Evolutionary conservation across 2,329 filamentous ascomycete genomes (phyloP), one percentile per base, ranked within the genome.

Genomic region (Verticillium tricorpus): DNA sequence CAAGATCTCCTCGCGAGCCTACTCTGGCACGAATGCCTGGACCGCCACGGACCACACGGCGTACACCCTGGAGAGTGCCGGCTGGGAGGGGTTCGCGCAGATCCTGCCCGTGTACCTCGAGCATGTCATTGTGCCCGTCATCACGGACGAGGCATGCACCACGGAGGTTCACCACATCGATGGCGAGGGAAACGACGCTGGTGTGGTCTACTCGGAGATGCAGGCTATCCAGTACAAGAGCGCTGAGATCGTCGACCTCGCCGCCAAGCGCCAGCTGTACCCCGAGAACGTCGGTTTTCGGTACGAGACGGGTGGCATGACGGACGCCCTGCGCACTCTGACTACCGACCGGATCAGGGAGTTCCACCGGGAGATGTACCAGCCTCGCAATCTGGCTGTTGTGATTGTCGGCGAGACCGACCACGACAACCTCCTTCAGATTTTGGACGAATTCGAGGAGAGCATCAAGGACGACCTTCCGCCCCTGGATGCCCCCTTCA

Each of bases 151-250:
- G 61, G 92, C 88, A 12, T 97, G 96, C 73, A 89, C 94, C 67
- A 99, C 95, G 2, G 95, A 99, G 75, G 95, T 99, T 1, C 93
- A 97, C 78, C 95, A 99, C 73, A 86, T 99, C 61, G 92, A 99
- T 72, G 94, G 92, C 17, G 87, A 91, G 67, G 95, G 95, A 61
- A 90, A 98, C 66, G 95, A 99, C 82, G 95, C 95, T 52, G 95
- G 93, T 65, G 93, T 97, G 1, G 95, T 99, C 9, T 99, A 99
- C 76, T 97, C 94, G 0, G 95, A 99, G 77, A 99, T 99, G 95
- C 95, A 99, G 76, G 95, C 89, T 28, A 88, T 97, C 2, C 91
- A 98, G 72, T 96, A 96, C 72, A 89, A 87, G 59, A 88, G 90
- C 67, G 81, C 83, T 8, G 92, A 97, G 73, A 85, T 98, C 62